A percentile compares a stretch with the other conserved stretches of the same genome.
phyloP scores from a whole-genome alignment of 176 grass and related monocot genomes.

The Saccharum officinarum region DNA sequence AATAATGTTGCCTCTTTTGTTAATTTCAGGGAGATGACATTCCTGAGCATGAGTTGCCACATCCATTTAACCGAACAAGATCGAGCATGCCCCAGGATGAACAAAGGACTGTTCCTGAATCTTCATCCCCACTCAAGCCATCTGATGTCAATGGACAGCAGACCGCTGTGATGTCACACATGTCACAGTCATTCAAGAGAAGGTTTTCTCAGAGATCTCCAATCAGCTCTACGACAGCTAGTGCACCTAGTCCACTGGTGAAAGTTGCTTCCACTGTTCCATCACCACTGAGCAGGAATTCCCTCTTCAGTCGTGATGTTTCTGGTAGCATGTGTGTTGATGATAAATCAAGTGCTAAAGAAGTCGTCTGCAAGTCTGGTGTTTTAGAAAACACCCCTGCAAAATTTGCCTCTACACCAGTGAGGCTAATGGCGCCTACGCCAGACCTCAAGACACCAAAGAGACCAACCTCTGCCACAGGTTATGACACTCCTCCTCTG shows the following conservation, averaged over 20 bases:
- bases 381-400: slow-evolving; percentile 61
- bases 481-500: slow-evolving; percentile 31
- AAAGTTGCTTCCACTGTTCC: slow-evolving; percentile 3
- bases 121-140: background rate
- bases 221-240: background rate
- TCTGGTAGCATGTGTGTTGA: background rate
- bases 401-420: slow-evolving; percentile 60
- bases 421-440: slow-evolving; percentile 54
- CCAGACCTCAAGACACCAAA: slow-evolving; percentile 62
- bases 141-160: slow-evolving; percentile 17
- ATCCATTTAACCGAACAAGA: slow-evolving; percentile 61
- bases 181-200: slow-evolving; percentile 65
- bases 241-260: background rate
- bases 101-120: slow-evolving; percentile 21
- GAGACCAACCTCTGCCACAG: slow-evolving; percentile 36
- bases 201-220: slow-evolving; percentile 53
- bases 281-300: slow-evolving; percentile 28
- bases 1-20: background rate
- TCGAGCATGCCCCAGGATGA: background rate
- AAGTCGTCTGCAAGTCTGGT: slow-evolving; percentile 15
- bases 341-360: background rate
- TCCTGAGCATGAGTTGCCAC: slow-evolving; percentile 68
- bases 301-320: slow-evolving; percentile 8
- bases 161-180: slow-evolving; percentile 50
- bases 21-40: slow-evolving; percentile 73